Percentiles rank a stretch among this genome's conserved stretches.
phyloP scores from a whole-genome alignment of 768 basidiomycete species.

The Leccinum truebloodii region DNA sequence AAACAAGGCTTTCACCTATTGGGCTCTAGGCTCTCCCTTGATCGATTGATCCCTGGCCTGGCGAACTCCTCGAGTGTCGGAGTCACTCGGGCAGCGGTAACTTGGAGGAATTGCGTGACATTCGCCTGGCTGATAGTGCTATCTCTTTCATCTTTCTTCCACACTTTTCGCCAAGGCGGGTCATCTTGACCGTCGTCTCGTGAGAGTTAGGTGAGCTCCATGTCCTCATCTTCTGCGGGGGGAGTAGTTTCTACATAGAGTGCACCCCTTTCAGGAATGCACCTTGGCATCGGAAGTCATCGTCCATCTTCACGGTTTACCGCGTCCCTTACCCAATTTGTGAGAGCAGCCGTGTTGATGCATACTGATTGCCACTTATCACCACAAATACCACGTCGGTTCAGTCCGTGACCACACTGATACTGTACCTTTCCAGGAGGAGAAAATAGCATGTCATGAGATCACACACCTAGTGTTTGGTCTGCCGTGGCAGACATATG shows the following conservation, averaged over 20 bases:
- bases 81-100: neutral
- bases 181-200: neutral
- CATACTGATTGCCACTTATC: constrained; percentile 3
- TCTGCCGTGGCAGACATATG: neutral
- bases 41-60: neutral
- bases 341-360: neutral
- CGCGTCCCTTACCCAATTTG: neutral
- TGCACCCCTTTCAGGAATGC: neutral
- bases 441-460: neutral
- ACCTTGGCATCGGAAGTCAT: neutral
- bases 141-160: neutral
- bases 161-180: neutral
- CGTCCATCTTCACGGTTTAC: neutral
- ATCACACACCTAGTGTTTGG: neutral
- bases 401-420: neutral
- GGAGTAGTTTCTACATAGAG: neutral
- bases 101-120: neutral
- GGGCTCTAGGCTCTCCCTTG: constrained; percentile 1
- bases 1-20: constrained; percentile 1
- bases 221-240: constrained; percentile 1
- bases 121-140: neutral
- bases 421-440: neutral
- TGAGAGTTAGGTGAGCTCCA: neutral
- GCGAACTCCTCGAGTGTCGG: constrained; percentile 2
- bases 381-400: neutral